These are phyloP conservation scores for Alternaria atra DNA, from an alignment of 2,329 filamentous ascomycete genomes.

Conservation along the genomic window DNA sequence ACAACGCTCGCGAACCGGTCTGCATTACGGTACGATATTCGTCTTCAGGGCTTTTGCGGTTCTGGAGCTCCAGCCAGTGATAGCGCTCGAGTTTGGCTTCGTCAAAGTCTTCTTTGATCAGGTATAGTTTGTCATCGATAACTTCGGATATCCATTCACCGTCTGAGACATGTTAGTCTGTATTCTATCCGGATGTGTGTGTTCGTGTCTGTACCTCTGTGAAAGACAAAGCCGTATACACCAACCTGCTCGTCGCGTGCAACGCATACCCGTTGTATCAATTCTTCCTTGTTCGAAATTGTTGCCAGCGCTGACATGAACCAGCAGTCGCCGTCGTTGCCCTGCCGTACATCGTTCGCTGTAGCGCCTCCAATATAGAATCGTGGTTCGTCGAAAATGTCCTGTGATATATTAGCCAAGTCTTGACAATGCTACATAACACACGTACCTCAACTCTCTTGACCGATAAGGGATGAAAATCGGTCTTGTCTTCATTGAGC, in stretches of 20 bases:
- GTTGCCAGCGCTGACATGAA: conserved; percentile 82
- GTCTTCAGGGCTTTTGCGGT: conserved; percentile 75
- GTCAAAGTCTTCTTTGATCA: conserved; percentile 84
- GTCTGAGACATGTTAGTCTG: conserved; percentile 58
- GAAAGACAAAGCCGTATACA: conserved; percentile 87
- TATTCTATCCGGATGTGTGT: conserved; percentile 5
- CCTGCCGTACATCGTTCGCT: conserved; percentile 81
- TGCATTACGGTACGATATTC: conserved; percentile 75
- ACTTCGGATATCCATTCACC: conserved; percentile 93
- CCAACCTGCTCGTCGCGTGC: conserved; percentile 76
- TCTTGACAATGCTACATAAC: not conserved
- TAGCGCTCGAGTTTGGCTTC: conserved; percentile 76
- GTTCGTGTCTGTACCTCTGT: conserved; percentile 61
- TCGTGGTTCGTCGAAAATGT: conserved; percentile 78
- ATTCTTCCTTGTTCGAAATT: conserved; percentile 73
- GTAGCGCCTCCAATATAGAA: conserved; percentile 82
- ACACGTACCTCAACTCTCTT: conserved; percentile 69
- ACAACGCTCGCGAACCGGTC: conserved; percentile 77
- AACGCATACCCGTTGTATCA: conserved; percentile 79
- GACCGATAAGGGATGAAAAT: conserved; percentile 72
- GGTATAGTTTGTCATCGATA: conserved; percentile 88
- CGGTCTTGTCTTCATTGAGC: conserved; percentile 50
- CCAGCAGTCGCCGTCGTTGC: conserved; percentile 84
- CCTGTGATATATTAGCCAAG: conserved; percentile 57
- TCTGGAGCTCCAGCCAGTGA: conserved; percentile 74